Base-by-base conservation (phyloP, 192 early-diverging fungal genomes). In the Jimgerdemannia lactiflua region DNA sequence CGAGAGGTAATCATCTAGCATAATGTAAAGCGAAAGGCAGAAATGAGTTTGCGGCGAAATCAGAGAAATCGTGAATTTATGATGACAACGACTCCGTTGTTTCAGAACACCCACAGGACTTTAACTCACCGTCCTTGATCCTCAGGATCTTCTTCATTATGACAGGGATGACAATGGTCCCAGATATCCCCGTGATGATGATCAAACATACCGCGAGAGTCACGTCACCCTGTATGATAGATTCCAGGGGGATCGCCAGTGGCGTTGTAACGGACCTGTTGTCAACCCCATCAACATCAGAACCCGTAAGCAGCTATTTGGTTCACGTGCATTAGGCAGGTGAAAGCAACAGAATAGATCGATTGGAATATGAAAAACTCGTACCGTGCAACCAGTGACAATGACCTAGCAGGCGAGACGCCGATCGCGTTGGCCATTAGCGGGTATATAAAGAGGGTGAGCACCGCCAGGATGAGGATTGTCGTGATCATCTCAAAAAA, bases 221-320 rank as follows among this genome's bases (percentile, higher is more conserved):
- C 44, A 72, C 64, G 64, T 78, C 74, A 39, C 68, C 59, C 4
- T 40, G 41, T 19, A 78, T 17, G 17, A 78, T 69, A 67, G 68
- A 14, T 6, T 43, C 67, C 54, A 78, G 70, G 3, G 71, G 63
- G 19, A 78, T 78, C 73, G 72, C 77, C 63, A 78, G 73, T 14
- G 77, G 72, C n/a, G 77, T 74, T 10, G 72, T 78, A 11, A 78
- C 77, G 39, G 77, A 74, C 19, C 72, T 73, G 40, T 10, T 9
- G 6, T 1, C 1, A 11, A 14, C 0, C 20, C 8, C 39, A 6
- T 4, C 40, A 63, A 71, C 43, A 18, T 71, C 4, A 11, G 19
- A 17, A n/a, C n/a, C n/a, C n/a, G n/a, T n/a, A n/a, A n/a, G n/a
- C n/a, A 44, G 14, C 29, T 6, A 7, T 29, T 44, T 11, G 11